A percentile compares a stretch with the other conserved stretches of the same genome.
phyloP scores from a whole-genome alignment of 2,329 filamentous ascomycete species.

The Aspergillus sojae region DNA sequence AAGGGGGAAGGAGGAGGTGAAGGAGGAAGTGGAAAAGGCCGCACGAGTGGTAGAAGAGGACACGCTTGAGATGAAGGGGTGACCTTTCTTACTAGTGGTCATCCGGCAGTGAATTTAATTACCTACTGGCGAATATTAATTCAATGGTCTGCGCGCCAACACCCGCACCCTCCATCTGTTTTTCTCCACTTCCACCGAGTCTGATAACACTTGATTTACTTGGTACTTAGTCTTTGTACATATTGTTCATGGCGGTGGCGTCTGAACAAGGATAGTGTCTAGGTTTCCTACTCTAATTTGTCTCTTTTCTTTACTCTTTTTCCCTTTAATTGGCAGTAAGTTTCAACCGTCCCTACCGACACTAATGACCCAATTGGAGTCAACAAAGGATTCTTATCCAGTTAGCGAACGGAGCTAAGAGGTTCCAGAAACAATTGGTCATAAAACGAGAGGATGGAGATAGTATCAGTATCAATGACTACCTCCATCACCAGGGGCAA shows the following conservation, averaged over 20 bases:
- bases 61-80: slow-evolving; percentile 20
- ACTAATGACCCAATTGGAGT: not conserved
- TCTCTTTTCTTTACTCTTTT: not conserved
- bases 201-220: not conserved
- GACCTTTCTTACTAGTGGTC: slow-evolving; percentile 6
- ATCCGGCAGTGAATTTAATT: slow-evolving; percentile 15
- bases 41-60: slow-evolving; percentile 18
- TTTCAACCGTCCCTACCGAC: too few species aligned
- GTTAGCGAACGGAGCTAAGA: not conserved
- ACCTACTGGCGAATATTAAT: slow-evolving; percentile 6
- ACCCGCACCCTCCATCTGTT: not conserved
- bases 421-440: not conserved
- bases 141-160: not conserved
- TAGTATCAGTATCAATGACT: not conserved
- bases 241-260: not conserved
- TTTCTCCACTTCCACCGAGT: not conserved
- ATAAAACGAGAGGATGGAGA: not conserved
- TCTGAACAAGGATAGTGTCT: not conserved
- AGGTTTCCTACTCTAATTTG: not conserved
- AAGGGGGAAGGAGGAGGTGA: slow-evolving; percentile 2
- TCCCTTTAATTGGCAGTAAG: not conserved
- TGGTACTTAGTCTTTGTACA: not conserved
- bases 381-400: not conserved
- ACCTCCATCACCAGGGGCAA: not conserved
- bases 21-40: slow-evolving; percentile 7